Base-by-base conservation (phyloP, 2,329 filamentous ascomycete species). In the Arthrobotrys sphaeroides region DNA sequence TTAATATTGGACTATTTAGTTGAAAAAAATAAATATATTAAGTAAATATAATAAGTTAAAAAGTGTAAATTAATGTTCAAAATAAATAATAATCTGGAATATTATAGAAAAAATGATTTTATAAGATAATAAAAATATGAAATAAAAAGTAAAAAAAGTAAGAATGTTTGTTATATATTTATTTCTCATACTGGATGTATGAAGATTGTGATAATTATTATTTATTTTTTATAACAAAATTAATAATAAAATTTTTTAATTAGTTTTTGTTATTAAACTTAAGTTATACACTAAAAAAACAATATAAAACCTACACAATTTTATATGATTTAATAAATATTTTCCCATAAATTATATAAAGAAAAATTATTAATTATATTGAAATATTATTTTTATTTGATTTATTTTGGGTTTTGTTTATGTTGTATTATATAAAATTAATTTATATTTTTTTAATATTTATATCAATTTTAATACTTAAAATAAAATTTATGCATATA, bases 361-460 rank as follows among this genome's bases (percentile, higher is more conserved):
- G 42, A 40, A 40, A 24, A 40, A 60, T 2, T 60, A 38, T 22
- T 33, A 38, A 60, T 60, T 38, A 42, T 38, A 60, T 60, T 18
- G 7, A 42, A 42, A 42, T 42, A 42, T 51, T 51, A 57, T 57
- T 49, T 49, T 38, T 3, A 38, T 38, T 38, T 12, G n/a, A 10
- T 10, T 3, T 12, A 38, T 38, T 38, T n/a, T 38, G 10, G n/a
- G n/a, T 38, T 38, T 38, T 10, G 10, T 12, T 38, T 38, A 38
- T 38, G 7, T 38, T 10, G n/a, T 38, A 5, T 49, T 24, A 49
- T 49, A 49, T 49, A 49, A 12, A 49, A 26, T 49, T 26, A 57
- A 31, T 33, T 38, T 38, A 38, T 38, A 38, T 12, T 12, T 38
- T 38, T 12, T 38, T 10, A 38, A 38, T 38, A 38, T 38, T 5